Base-by-base conservation (phyloP, 768 basidiomycete genomes). In the Macrolepiota albuminosa region DNA sequence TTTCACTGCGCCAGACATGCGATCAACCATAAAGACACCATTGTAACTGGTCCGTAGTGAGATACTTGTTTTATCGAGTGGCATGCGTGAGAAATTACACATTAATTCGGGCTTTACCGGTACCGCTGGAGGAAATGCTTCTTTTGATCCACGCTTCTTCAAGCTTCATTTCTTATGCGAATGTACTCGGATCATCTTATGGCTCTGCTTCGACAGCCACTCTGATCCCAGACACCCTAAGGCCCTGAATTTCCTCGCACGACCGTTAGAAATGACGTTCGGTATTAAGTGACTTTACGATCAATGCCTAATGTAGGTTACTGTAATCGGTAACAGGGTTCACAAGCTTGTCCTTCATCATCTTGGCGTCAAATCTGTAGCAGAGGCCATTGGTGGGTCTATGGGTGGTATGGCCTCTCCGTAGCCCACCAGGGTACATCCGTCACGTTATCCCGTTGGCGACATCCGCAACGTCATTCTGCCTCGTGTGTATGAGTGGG, bases 401-500 rank as follows among this genome's bases (percentile, higher is more conserved):
- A 99, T 99, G 96, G 87, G 91, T 98, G 47, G 96, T 98, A 73
- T 98, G 94, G 92, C 92, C 97, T 0, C 81, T 98, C 11, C 91
- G 91, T 71, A 84, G 83, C 0, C 86, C 90, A 0, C 73, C 76
- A 18, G 86, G 84, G 8, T 98, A 89, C 72, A 80, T 98, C 40
- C 81, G 82, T 21, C 85, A 89, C 65, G 87, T 98, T 65, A 83
- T 96, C 57, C 93, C 95, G 1, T 84, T 99, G 40, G 96, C 96
- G 1, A 98, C 95, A 1, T 94, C 93, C 18, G 91, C 95, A 0
- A 0, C 83, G 93, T 1, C 96, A 98, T 75, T 95, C 93, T 2
- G 97, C 96, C 0, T 99, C 21, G 21, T 97, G 97, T 97, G 97
- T 72, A 99, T 98, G 72, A 90, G 88, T 99, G 96, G 97, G 96